These are phyloP conservation scores for Podaxis sp. DNA, from an alignment of 768 basidiomycete species.

Conservation along the genomic window DNA sequence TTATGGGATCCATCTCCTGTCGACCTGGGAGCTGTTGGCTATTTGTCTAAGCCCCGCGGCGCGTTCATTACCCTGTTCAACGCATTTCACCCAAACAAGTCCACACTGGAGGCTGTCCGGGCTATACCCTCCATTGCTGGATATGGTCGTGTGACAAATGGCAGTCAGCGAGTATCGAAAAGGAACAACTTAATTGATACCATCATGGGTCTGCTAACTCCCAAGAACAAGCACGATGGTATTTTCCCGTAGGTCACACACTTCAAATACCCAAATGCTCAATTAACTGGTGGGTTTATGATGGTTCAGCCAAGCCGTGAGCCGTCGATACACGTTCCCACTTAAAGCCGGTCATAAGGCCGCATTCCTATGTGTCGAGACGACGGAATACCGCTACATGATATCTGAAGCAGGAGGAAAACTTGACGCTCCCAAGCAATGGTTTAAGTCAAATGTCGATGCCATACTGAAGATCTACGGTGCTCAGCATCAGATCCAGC, in stretches of 20 bases:
- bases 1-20: conserved; percentile 68
- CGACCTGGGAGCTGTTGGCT: conserved; percentile 70
- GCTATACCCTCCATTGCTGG: conserved; percentile 15
- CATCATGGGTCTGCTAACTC: conserved; percentile 9
- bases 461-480: conserved; percentile 17
- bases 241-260: background rate
- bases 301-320: background rate
- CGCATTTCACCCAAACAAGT: conserved; percentile 47
- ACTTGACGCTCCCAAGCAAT: conserved; percentile 18
- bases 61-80: conserved; percentile 72
- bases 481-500: conserved; percentile 18
- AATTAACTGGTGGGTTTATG: background rate
- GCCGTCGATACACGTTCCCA: conserved; percentile 12
- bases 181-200: conserved; percentile 9
- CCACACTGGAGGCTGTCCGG: conserved; percentile 3
- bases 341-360: conserved; percentile 17
- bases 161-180: conserved; percentile 5
- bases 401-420: conserved; percentile 10
- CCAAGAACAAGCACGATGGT: conserved; percentile 3
- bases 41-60: conserved; percentile 62
- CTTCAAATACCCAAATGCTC: background rate
- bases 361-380: conserved; percentile 20
- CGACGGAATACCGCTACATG: conserved; percentile 23
- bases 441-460: conserved; percentile 22
- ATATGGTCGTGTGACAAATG: conserved; percentile 11